phyloP scores from a whole-genome alignment of 805 yeast species.

The Suhomyces xylopsoci region DNA sequence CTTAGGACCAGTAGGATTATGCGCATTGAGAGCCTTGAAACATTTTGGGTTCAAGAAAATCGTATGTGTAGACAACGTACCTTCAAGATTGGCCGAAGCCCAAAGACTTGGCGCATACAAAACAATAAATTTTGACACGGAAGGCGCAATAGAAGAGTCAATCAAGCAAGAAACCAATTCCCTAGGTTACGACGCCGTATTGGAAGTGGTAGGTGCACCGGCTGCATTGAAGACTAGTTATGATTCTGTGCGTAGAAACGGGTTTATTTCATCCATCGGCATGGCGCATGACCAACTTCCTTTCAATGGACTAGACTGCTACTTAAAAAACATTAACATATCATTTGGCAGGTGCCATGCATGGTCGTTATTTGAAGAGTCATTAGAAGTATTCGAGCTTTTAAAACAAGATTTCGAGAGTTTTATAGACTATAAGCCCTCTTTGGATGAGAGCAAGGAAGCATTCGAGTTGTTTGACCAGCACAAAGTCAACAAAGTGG shows the following conservation, averaged over 20 bases:
- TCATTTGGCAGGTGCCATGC: conserved; percentile 67
- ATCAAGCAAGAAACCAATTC: conserved; percentile 38
- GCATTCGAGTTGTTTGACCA: conserved; percentile 52
- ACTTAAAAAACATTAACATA: conserved; percentile 51
- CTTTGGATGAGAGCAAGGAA: conserved; percentile 42
- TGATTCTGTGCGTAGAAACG: conserved; percentile 54
- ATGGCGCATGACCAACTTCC: conserved; percentile 59
- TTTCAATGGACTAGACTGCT: conserved; percentile 55
- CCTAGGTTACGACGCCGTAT: conserved; percentile 57
- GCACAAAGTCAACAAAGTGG: conserved; percentile 54
- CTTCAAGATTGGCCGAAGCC: conserved; percentile 45
- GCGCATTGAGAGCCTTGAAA: conserved; percentile 46
- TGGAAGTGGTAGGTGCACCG: conserved; percentile 59
- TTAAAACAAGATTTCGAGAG: conserved; percentile 44
- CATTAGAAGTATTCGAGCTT: conserved; percentile 45
- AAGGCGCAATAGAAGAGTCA: conserved; percentile 24
- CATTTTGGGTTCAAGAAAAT: conserved; percentile 43
- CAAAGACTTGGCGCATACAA: conserved; percentile 48
- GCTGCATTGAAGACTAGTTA: conserved; percentile 51
- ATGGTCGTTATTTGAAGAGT: conserved; percentile 52
- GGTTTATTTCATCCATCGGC: conserved; percentile 56
- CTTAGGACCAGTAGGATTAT: conserved; percentile 59
- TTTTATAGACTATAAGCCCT: conserved; percentile 49
- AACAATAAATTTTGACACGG: conserved; percentile 41
- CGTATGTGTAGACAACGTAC: conserved; percentile 50